Evolutionary conservation across 306 rosid genomes (phyloP).

Genomic region (Urtica urens): DNA sequence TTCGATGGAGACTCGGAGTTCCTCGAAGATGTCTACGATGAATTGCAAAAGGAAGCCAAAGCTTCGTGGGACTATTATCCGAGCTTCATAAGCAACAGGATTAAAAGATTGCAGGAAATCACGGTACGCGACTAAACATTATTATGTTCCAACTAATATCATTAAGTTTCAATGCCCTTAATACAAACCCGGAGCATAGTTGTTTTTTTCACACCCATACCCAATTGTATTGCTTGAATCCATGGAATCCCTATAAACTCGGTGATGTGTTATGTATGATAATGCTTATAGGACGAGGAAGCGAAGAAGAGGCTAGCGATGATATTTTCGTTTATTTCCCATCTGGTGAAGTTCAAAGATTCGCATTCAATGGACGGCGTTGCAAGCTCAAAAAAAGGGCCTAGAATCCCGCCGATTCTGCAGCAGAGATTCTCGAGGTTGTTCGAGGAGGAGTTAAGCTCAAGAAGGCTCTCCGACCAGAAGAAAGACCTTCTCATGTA

Average conservation of each 20-base stretch:
- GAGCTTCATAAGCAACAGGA: slow-evolving; percentile 46
- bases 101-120: slow-evolving; percentile 34
- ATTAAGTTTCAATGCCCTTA: too few species aligned
- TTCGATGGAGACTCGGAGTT: slow-evolving; percentile 54
- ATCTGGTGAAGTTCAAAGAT: slow-evolving; percentile 75
- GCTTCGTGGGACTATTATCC: slow-evolving; percentile 39
- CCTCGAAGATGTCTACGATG: slow-evolving; percentile 52
- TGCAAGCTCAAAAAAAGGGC: slow-evolving; percentile 42
- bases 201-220: too few species aligned
- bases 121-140: slow-evolving; percentile 50
- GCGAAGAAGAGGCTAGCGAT: slow-evolving; percentile 41
- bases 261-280: too few species aligned
- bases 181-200: too few species aligned
- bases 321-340: slow-evolving; percentile 62
- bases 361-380: slow-evolving; percentile 36
- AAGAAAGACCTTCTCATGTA: slow-evolving; percentile 51
- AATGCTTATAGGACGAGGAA: slow-evolving; percentile 52
- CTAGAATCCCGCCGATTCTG: slow-evolving; percentile 47
- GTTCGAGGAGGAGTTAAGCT: slow-evolving; percentile 34
- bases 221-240: too few species aligned
- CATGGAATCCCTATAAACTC: too few species aligned
- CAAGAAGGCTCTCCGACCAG: slow-evolving; percentile 37
- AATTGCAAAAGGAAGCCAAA: slow-evolving; percentile 23
- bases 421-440: slow-evolving; percentile 34
- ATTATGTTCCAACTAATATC: too few species aligned